Base-by-base conservation (phyloP, 75 land plant genomes). In the Cupressus sempervirens region DNA sequence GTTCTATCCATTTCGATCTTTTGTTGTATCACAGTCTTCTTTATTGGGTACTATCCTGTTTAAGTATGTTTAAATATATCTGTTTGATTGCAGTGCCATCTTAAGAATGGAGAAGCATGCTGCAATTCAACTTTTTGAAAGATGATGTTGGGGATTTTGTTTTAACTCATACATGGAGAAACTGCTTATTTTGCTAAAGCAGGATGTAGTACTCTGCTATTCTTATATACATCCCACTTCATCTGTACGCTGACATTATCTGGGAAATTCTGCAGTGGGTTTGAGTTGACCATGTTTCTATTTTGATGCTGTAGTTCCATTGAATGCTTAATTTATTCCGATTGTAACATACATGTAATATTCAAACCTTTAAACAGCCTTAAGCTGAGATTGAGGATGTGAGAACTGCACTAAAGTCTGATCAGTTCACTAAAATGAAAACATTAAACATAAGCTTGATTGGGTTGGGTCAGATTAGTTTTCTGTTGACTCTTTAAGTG, bases 31-130 rank as follows among this genome's bases (percentile, higher is more conserved):
- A 9, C 14, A 80, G 40, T 26, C 29, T 80, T 4, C 30, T 18
- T 72, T 2, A 12, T 30, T 30, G 10, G 30, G 35, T 30, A 4
- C 74, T 72, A 5, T 4, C 4, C 74, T 72, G 74, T 32, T 72
- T 30, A 23, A 26, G n/a, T 23, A 38, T 38, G 40, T 38, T 32
- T 30, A 30, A 30, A 11, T 0, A 0, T 68, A 0, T 32, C 2
- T 13, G 35, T 72, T 29, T 30, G 74, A 72, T 72, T 72, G 74
- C 74, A 72, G 74, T 72, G 74, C 74, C 74, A 10, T 72, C 74
- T 72, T 72, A 32, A 72, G 74, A 9, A 72, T 11, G 74, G 74
- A 72, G 74, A 13, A 9, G 35, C 12, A 10, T 32, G 32, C 14
- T 72, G 30, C 7, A 23, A 26, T 62, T 62, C 67, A 23, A 62